Evolutionary conservation across 768 basidiomycete species (phyloP), one percentile per base, ranked within the genome.

Genomic region (Suillus subalutaceus): DNA sequence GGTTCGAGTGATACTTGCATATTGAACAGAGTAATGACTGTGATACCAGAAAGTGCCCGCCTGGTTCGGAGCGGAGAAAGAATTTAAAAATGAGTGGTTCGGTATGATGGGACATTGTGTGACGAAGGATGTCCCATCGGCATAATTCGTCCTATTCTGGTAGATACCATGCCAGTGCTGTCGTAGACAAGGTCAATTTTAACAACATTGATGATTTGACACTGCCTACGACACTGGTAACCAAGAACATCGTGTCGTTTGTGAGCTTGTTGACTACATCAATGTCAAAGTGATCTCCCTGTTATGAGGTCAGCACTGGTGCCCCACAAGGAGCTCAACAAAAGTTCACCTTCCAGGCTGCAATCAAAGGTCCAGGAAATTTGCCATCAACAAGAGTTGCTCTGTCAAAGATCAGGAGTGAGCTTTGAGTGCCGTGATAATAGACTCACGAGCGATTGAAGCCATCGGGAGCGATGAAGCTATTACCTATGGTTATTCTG

Each of bases 161-260:
- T 74, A 78, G 57, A 87, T 71, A 2, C 86, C 85, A 70, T 87
- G 86, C 85, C 84, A 86, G 68, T 87, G 86, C 86, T 87, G 10
- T 6, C 5, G 10, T 12, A 3, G 16, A 26, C 20, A 35, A 43
- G 38, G 20, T 10, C 6, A 7, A 26, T 7, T 52, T 23, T 15
- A 16, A 26, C 13, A 52, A 26, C 15, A 16, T 68, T 7, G 41
- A 56, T 20, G 15, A 35, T n/a, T 23, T 38, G 6, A 30, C 52
- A 10, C 13, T 26, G 68, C 83, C 67, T 41, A 87, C 86, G 40
- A 88, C 80, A 26, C 81, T 84, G 12, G 87, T 88, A 6, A 74
- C 76, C 46, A 78, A 79, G 32, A 81, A 66, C 86, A 88, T 86
- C 0, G 81, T 75, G 2, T 72, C 72, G 46, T 87, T 82, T 1